A percentile compares a stretch with the other conserved stretches of the same genome.
Conservation (phyloP, 345 rosid genomes). For the Populus nigra region DNA sequence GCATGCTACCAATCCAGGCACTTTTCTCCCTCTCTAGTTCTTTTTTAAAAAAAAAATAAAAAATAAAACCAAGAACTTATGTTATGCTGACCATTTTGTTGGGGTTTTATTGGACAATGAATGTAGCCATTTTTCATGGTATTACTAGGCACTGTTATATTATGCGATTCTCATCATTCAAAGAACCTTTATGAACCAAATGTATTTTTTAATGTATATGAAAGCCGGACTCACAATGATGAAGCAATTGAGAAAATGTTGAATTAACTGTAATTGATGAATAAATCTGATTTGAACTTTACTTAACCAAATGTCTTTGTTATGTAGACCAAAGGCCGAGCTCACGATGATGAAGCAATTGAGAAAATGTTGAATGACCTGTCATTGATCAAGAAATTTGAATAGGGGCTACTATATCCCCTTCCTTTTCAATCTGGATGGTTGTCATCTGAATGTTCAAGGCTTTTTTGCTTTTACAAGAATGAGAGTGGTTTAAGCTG, state of each 20-base stretch:
- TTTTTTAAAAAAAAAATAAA: too few species aligned
- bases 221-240: not conserved
- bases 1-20: not conserved
- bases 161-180: not conserved
- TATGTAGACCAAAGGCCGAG: slow-evolving; percentile 80
- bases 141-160: not conserved
- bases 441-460: not conserved
- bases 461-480: not conserved
- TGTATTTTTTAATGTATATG: not conserved
- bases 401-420: slow-evolving; percentile 27
- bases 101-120: not conserved
- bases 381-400: slow-evolving; percentile 83
- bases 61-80: not conserved
- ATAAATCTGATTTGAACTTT: too few species aligned
- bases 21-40: not conserved
- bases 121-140: too few species aligned
- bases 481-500: not conserved
- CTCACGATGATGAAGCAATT: slow-evolving; percentile 75
- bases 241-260: not conserved
- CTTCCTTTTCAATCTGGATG: not conserved
- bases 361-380: slow-evolving; percentile 91
- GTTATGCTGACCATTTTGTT: not conserved
- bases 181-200: not conserved
- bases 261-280: not conserved
- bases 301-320: not conserved